Percentiles rank a stretch among this genome's conserved stretches.
These are phyloP conservation scores for Cystoderma amianthinum DNA, from an alignment of 768 basidiomycete genomes.

Conservation along the genomic window DNA sequence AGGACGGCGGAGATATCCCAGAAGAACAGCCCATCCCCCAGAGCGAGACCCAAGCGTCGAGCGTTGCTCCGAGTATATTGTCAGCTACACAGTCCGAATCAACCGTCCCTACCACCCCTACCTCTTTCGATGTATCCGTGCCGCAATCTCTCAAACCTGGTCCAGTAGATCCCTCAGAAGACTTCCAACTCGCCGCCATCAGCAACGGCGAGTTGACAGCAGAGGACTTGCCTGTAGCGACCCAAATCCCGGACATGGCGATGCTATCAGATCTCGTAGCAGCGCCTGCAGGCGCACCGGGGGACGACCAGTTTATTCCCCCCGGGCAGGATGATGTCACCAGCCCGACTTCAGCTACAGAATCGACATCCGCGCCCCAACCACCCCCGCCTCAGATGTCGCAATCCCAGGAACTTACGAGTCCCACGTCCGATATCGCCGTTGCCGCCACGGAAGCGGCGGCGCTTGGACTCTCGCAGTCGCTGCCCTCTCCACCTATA, in stretches of 20 bases:
- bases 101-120: neutral
- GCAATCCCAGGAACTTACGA: neutral
- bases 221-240: neutral
- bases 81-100: neutral
- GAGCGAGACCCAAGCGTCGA: neutral
- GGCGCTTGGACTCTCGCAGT: neutral
- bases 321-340: neutral
- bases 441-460: neutral
- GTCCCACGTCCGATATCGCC: neutral
- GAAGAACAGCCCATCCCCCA: conserved; percentile 6
- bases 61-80: neutral
- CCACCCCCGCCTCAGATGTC: neutral
- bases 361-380: neutral
- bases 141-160: neutral
- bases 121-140: neutral
- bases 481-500: neutral
- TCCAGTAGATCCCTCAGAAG: no score
- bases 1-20: conserved; percentile 13
- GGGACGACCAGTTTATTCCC: neutral
- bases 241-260: neutral
- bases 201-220: neutral
- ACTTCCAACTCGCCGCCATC: no score
- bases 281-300: neutral
- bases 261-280: neutral
- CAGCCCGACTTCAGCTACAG: neutral